Conservation (phyloP, 2,329 filamentous ascomycete species). For the Colletotrichum sp. region DNA sequence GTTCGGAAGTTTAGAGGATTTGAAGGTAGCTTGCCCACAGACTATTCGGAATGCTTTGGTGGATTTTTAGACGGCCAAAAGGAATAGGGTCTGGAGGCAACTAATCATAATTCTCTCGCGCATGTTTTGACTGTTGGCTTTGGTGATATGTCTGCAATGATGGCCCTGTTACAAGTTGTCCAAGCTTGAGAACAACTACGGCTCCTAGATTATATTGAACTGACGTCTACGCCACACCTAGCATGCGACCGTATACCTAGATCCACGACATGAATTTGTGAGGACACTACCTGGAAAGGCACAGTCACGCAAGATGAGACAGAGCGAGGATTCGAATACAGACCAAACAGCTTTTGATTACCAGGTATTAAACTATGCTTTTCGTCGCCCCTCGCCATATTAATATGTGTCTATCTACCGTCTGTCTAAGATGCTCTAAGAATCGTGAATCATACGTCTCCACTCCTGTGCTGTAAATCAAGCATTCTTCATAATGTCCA, state of each 20-base stretch:
- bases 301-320: neutral
- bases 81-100: constrained; percentile 15
- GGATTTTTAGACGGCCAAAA: neutral
- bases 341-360: neutral
- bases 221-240: neutral
- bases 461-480: constrained; percentile 18
- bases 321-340: neutral
- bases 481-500: constrained; percentile 48
- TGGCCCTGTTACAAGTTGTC: neutral
- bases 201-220: neutral
- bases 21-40: neutral
- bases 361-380: neutral
- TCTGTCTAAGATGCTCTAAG: neutral
- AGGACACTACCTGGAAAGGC: neutral
- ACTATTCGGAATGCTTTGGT: constrained; percentile 23
- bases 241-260: neutral
- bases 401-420: neutral
- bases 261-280: neutral
- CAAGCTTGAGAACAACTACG: neutral
- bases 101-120: neutral
- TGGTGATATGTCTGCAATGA: neutral
- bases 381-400: neutral
- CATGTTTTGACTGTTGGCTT: neutral
- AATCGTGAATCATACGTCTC: neutral
- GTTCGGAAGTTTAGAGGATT: neutral